phyloP scores from a whole-genome alignment of 176 grass and related monocot genomes.

The Dactylis glomerata region DNA sequence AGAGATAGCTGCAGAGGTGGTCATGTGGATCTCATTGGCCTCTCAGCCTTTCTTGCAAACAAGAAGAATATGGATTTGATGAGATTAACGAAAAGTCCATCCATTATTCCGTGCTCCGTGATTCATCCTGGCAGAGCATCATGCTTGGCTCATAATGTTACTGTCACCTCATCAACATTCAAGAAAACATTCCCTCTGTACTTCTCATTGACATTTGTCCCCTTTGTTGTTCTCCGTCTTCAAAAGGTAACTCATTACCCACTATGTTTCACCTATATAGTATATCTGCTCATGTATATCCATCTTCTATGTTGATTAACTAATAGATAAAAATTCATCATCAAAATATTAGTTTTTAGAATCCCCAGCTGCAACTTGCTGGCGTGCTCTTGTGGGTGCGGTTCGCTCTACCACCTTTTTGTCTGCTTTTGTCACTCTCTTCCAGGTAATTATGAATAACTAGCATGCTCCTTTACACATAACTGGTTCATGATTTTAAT shows the following conservation, averaged over 20 bases:
- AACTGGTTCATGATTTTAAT: conserved; percentile 24
- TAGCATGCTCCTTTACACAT: conserved; percentile 4
- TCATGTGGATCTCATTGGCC: conserved; percentile 59
- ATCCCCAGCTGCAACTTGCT: conserved; percentile 75
- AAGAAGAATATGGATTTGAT: conserved; percentile 49
- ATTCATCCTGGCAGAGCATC: conserved; percentile 89
- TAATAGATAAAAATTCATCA: conserved; percentile 28
- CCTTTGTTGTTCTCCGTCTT: conserved; percentile 93
- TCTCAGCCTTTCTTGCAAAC: conserved; percentile 64
- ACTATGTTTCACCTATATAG: conserved; percentile 24
- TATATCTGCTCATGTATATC: not conserved
- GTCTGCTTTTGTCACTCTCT: conserved; percentile 86
- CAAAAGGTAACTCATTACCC: conserved; percentile 68
- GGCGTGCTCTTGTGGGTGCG: conserved; percentile 85
- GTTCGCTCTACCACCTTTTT: conserved; percentile 93
- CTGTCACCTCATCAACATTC: conserved; percentile 81
- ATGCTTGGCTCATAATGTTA: conserved; percentile 69
- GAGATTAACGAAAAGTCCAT: conserved; percentile 54
- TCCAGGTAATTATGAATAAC: conserved; percentile 70
- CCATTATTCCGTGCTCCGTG: conserved; percentile 83
- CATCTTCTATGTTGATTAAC: conserved; percentile 1
- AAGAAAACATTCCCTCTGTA: conserved; percentile 98
- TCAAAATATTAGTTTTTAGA: conserved; percentile 77
- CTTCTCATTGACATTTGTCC: conserved; percentile 96
- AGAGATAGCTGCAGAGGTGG: conserved; percentile 88